These are phyloP conservation scores for Spongospora subterranea DNA, from an alignment of 208 protist genomes.

Conservation along the genomic window DNA sequence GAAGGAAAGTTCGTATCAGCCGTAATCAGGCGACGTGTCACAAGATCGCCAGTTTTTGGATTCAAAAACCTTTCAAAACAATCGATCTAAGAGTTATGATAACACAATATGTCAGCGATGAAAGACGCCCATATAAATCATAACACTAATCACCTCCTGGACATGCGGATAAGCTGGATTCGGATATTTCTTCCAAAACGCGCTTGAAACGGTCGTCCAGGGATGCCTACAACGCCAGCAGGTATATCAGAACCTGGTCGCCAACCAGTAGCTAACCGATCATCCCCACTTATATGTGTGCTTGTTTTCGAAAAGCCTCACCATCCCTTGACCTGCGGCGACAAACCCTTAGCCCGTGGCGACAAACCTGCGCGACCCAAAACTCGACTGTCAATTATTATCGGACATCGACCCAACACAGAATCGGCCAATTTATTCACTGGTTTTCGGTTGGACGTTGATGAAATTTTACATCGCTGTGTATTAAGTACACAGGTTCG, in stretches of 20 bases:
- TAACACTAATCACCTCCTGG: too few relatives aligned
- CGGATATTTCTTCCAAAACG: slow-evolving; percentile 50
- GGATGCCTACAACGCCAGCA: slow-evolving; percentile 19
- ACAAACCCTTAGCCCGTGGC: too few relatives aligned
- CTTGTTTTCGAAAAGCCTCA: slow-evolving; percentile 26
- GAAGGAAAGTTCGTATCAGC: slow-evolving; percentile 32
- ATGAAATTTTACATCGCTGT: too few relatives aligned
- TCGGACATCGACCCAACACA: too few relatives aligned
- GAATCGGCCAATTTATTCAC: too few relatives aligned
- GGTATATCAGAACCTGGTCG: neutral
- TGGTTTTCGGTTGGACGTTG: too few relatives aligned
- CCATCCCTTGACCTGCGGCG: slow-evolving; percentile 21
- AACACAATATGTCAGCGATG: too few relatives aligned
- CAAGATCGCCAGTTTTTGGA: slow-evolving; percentile 7
- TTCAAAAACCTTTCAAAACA: neutral
- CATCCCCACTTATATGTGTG: slow-evolving; percentile 46
- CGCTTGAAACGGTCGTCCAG: slow-evolving; percentile 13
- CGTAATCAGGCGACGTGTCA: slow-evolving; percentile 17
- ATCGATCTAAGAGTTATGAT: slow-evolving; percentile 1
- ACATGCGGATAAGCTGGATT: slow-evolving; percentile 46
- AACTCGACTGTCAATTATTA: too few relatives aligned
- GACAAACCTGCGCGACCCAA: too few relatives aligned
- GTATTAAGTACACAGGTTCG: too few relatives aligned
- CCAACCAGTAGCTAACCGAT: neutral
- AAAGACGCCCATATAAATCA: too few relatives aligned